Evolutionary conservation across 2,329 filamentous ascomycete genomes (phyloP).

Genomic region (Colletotrichum tropicicola): DNA sequence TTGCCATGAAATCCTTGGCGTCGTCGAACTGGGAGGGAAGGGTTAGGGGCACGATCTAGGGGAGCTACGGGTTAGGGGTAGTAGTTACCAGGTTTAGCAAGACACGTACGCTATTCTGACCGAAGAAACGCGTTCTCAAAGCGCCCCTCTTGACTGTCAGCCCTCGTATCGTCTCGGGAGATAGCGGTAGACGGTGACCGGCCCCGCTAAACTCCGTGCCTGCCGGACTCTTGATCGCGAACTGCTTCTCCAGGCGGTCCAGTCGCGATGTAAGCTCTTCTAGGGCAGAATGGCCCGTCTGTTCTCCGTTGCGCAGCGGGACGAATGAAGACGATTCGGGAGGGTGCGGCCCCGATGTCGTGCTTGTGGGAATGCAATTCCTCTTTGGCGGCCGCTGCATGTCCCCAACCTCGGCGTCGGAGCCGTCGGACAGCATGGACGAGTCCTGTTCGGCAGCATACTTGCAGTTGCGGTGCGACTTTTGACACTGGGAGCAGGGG

Average conservation of each 20-base stretch:
- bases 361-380: conserved; percentile 37
- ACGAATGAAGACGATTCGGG: conserved; percentile 4
- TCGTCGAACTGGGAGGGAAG: conserved; percentile 56
- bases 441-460: conserved; percentile 60
- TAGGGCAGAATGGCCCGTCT: conserved; percentile 43
- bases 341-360: conserved; percentile 4
- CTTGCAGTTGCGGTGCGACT: conserved; percentile 62
- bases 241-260: conserved; percentile 62
- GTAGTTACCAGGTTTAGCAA: conserved; percentile 60
- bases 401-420: conserved; percentile 49
- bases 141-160: conserved; percentile 58
- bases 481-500: conserved; percentile 67
- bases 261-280: conserved; percentile 60
- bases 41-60: conserved; percentile 23
- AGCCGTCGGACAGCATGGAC: conserved; percentile 58
- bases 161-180: conserved; percentile 57
- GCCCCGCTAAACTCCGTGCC: conserved; percentile 45
- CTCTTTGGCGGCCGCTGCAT: conserved; percentile 49
- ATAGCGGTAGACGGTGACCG: conserved; percentile 41
- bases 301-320: conserved; percentile 39
- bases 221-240: conserved; percentile 52
- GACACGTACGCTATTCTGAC: conserved; percentile 62
- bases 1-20: conserved; percentile 59
- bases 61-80: conserved; percentile 5
- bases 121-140: conserved; percentile 59